Percentiles rank a stretch among this genome's conserved stretches.
Evolutionary conservation across 805 yeast genomes (phyloP).

Genomic region (Clavispora carvajalis): DNA sequence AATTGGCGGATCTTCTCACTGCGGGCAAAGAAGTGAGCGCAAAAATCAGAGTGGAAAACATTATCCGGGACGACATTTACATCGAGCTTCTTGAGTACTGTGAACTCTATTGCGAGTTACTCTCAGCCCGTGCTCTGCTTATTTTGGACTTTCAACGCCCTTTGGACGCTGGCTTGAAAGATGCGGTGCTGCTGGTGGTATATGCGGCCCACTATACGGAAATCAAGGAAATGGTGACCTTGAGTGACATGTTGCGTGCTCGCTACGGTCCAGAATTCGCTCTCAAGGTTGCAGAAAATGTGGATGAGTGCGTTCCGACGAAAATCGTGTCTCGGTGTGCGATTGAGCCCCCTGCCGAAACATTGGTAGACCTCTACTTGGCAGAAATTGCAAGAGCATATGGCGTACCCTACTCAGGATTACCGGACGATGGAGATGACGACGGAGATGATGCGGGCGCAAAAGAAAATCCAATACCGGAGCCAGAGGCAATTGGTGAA

Average conservation of each 20-base stretch:
- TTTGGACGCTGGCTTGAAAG: constrained; percentile 60
- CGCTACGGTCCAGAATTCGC: constrained; percentile 69
- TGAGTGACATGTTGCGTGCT: constrained; percentile 56
- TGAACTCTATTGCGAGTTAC: constrained; percentile 76
- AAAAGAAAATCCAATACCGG: constrained; percentile 21
- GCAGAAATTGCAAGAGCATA: constrained; percentile 79
- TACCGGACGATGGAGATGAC: constrained; percentile 25
- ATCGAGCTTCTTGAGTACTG: constrained; percentile 73
- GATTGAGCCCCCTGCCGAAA: constrained; percentile 60
- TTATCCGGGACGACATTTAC: constrained; percentile 76
- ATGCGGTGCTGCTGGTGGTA: constrained; percentile 67
- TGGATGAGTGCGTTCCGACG: constrained; percentile 52
- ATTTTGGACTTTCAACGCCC: constrained; percentile 40
- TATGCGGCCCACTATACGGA: constrained; percentile 71
- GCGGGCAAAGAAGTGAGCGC: constrained; percentile 80
- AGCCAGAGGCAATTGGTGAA: constrained; percentile 9
- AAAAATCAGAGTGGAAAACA: constrained; percentile 73
- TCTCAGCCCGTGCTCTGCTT: constrained; percentile 68
- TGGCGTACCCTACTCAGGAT: constrained; percentile 64
- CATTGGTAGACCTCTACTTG: constrained; percentile 63
- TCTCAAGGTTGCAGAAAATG: constrained; percentile 47
- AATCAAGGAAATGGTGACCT: constrained; percentile 58
- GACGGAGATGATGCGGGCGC: constrained; percentile 25
- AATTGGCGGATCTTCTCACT: constrained; percentile 62
- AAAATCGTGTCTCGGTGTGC: constrained; percentile 59